These are phyloP conservation scores for Anaeromyces robustus DNA, from an alignment of 192 early-diverging fungal species.

Conservation along the genomic window DNA sequence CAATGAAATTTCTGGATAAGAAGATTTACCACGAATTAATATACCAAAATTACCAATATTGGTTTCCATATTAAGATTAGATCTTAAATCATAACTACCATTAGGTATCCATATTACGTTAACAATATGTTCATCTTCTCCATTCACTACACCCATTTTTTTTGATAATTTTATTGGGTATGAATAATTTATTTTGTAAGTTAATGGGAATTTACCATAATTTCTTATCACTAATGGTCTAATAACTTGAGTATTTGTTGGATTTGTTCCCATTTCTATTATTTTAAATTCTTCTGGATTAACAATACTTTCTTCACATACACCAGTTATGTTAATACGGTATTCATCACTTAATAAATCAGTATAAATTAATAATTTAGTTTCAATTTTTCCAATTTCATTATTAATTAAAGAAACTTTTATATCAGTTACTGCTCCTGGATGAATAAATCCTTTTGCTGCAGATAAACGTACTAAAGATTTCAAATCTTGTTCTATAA, in stretches of 20 bases:
- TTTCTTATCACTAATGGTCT: slow-evolving; percentile 28
- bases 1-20: slow-evolving; percentile 38
- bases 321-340: slow-evolving; percentile 22
- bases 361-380: slow-evolving; percentile 26
- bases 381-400: slow-evolving; percentile 30
- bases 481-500: slow-evolving; percentile 25
- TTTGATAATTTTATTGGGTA: slow-evolving; percentile 40
- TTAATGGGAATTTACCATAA: slow-evolving; percentile 35
- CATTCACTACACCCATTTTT: slow-evolving; percentile 17
- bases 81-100: slow-evolving; percentile 42
- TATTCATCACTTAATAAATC: slow-evolving; percentile 39
- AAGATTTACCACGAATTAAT: slow-evolving; percentile 33
- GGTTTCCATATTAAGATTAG: slow-evolving; percentile 27
- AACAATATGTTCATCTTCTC: slow-evolving; percentile 18
- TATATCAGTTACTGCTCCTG: slow-evolving; percentile 21
- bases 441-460: slow-evolving; percentile 23
- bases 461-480: slow-evolving; percentile 30
- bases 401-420: slow-evolving; percentile 25
- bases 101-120: slow-evolving; percentile 36
- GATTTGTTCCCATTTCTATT: slow-evolving; percentile 38
- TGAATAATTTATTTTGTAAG: slow-evolving; percentile 20
- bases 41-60: slow-evolving; percentile 44
- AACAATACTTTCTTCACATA: slow-evolving; percentile 44
- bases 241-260: slow-evolving; percentile 31
- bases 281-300: slow-evolving; percentile 37